phyloP scores from a whole-genome alignment of 169 alveolate species.

The Plasmodium ovale region DNA sequence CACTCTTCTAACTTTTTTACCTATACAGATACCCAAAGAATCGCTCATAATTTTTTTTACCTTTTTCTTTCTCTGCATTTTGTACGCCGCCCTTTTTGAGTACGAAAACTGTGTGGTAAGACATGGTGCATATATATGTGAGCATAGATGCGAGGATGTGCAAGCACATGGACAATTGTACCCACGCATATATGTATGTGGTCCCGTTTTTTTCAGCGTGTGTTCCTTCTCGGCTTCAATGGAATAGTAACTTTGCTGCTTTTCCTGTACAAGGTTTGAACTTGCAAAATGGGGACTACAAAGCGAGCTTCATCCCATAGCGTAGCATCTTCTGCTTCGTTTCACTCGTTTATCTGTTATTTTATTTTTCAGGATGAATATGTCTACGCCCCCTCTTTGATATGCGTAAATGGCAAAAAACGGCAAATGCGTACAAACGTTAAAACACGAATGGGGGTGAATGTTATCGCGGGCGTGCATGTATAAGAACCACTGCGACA shows the following conservation, averaged over 20 bases:
- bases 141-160: neutral
- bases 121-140: neutral
- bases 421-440: neutral
- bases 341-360: neutral
- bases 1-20: neutral
- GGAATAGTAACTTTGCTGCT: conserved; percentile 21
- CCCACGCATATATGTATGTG: neutral
- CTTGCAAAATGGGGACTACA: neutral
- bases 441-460: neutral
- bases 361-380: conserved; percentile 15
- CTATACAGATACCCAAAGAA: conserved; percentile 31
- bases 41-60: conserved; percentile 25
- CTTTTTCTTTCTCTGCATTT: conserved; percentile 6
- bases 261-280: conserved; percentile 15
- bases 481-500: no score
- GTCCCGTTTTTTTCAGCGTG: neutral
- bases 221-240: conserved; percentile 16
- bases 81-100: conserved; percentile 23
- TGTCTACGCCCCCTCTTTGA: conserved; percentile 22
- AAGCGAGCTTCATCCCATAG: neutral
- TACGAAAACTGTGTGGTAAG: conserved; percentile 43
- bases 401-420: conserved; percentile 30
- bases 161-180: neutral
- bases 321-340: no score
- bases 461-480: no score